Evolutionary conservation across 768 basidiomycete species (phyloP).

Genomic region (Tulasnella sp.): DNA sequence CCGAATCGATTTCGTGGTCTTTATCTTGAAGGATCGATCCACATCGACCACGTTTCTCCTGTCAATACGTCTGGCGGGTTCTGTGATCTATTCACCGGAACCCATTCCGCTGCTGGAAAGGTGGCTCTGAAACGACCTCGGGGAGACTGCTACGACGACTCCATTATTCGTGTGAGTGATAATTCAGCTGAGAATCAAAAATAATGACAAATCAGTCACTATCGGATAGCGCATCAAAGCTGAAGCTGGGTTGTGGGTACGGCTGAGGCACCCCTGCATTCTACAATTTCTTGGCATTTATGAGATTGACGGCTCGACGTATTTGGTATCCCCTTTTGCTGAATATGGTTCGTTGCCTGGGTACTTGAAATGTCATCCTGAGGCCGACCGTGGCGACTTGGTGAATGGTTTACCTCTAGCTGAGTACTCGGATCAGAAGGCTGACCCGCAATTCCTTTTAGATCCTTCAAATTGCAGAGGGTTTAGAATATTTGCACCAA

Average conservation of each 20-base stretch:
- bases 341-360: not conserved
- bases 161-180: not conserved
- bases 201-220: no score
- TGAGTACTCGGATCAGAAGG: no score
- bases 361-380: not conserved
- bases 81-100: not conserved
- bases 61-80: not conserved
- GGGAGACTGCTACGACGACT: not conserved
- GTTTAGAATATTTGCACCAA: not conserved
- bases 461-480: not conserved
- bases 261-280: not conserved
- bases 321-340: constrained; percentile 11
- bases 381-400: not conserved
- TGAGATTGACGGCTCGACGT: not conserved
- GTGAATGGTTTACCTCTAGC: not conserved
- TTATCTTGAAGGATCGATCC: no score
- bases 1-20: no score
- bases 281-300: not conserved
- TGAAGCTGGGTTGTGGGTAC: not conserved
- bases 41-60: no score
- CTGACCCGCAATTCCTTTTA: not conserved
- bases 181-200: no score
- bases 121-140: not conserved
- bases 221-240: not conserved
- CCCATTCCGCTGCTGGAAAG: not conserved